A percentile compares a stretch with the other conserved stretches of the same genome.
These are phyloP conservation scores for Colletotrichum costaricense DNA, from an alignment of 2,329 filamentous ascomycete genomes.

Conservation along the genomic window DNA sequence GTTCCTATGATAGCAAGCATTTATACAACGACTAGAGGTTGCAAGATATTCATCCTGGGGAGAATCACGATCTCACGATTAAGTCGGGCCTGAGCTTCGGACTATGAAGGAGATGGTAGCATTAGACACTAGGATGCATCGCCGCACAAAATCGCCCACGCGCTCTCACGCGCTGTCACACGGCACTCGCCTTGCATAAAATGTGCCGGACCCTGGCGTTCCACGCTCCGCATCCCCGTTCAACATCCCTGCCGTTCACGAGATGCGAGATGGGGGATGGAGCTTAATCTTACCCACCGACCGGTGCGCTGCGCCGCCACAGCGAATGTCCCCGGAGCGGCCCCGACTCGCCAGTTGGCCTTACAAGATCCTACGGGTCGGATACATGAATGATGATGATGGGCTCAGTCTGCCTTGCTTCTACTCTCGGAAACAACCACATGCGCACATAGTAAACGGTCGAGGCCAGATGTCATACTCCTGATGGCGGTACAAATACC, in stretches of 20 bases:
- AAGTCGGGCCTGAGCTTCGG: slow-evolving; percentile 28
- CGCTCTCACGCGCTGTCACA: slow-evolving; percentile 26
- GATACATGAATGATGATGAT: not conserved
- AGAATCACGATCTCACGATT: slow-evolving; percentile 9
- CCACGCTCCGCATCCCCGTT: slow-evolving; percentile 29
- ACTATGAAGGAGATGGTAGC: slow-evolving; percentile 7
- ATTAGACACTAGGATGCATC: slow-evolving; percentile 17
- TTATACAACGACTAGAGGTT: not conserved
- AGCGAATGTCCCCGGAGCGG: slow-evolving; percentile 28
- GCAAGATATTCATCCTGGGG: not conserved
- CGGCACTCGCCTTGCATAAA: slow-evolving; percentile 22
- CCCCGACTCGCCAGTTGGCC: slow-evolving; percentile 28
- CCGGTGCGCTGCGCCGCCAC: slow-evolving; percentile 31
- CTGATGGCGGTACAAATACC: not conserved
- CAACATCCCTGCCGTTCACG: slow-evolving; percentile 25
- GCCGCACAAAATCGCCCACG: slow-evolving; percentile 25
- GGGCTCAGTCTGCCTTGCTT: not conserved
- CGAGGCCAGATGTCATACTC: not conserved
- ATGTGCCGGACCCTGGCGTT: slow-evolving; percentile 25
- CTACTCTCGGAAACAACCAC: not conserved
- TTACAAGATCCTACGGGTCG: not conserved
- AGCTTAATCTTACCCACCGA: slow-evolving; percentile 36
- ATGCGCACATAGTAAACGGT: not conserved
- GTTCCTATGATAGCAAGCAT: not conserved
- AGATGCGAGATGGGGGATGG: slow-evolving; percentile 35